Evolutionary conservation across 441 rosid genomes (phyloP), one percentile per base, ranked within the genome.

Genomic region (Theobroma grandiflorum): DNA sequence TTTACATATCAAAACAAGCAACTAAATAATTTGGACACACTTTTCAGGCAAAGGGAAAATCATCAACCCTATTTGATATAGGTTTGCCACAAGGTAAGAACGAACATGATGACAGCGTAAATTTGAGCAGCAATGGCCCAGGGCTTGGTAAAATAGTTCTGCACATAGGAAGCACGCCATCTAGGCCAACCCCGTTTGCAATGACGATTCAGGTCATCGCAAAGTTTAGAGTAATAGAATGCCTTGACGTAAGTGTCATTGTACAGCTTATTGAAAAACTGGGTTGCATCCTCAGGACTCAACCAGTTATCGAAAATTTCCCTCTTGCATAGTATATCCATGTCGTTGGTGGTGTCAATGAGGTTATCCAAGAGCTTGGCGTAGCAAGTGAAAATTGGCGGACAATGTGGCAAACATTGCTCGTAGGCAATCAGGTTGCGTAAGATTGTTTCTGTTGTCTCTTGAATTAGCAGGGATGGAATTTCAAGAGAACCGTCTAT

Each of bases 181-280:
- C 33, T 69, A 3, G 85, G 82, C 79, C 86, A 73, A 11, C 78
- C 33, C 1, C 31, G 52, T 12, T 33, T 8, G 42, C 69, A 45
- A 55, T 86, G 77, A 15, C 1, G 3, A 1, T 77, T 83, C 50
- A 86, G 78, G 7, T 71, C 8, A 9, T 10, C 0, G 45, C 77
- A 58, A 4, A 84, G 59, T 0, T 75, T 8, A 15, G 18, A 22
- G 18, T 82, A 82, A 7, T 63, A 75, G 31, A 61, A 77, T 12
- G 5, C 15, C n/a, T 69, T 61, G 31, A 81, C 10, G n/a, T 35
- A 68, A 10, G 80, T 63, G 45, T 84, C 88, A 1, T 49, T 59
- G 65, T 78, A 84, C 2, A 86, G 76, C 82, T 77, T 64, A 66
- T 81, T 79, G 49, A 86, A 86, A 47, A 86, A 81, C 47, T 22